Percentiles rank a stretch among this genome's conserved stretches.
phyloP scores from a whole-genome alignment of 2,329 filamentous ascomycete species.

The Gliomastix tumulicola region DNA sequence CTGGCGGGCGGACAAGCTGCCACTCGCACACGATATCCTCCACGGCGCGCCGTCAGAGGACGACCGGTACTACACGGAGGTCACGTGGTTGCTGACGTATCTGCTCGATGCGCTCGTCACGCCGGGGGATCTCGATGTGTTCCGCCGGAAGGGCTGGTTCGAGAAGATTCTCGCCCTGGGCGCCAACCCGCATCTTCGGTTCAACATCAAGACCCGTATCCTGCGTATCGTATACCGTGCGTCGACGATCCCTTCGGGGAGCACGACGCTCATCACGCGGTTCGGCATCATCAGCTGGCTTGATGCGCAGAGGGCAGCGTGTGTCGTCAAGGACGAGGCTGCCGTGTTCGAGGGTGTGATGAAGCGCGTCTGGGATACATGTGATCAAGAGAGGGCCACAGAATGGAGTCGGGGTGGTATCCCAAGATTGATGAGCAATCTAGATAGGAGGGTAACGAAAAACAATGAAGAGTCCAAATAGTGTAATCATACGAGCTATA shows the following conservation, averaged over 20 bases:
- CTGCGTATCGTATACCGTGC: slow-evolving; percentile 59
- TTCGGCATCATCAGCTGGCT: slow-evolving; percentile 72
- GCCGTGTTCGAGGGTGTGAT: slow-evolving; percentile 48
- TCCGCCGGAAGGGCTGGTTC: slow-evolving; percentile 59
- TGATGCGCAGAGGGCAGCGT: slow-evolving; percentile 47
- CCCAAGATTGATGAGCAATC: slow-evolving; percentile 13
- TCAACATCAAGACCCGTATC: slow-evolving; percentile 52
- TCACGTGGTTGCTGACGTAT: slow-evolving; percentile 67
- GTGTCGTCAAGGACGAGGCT: slow-evolving; percentile 30
- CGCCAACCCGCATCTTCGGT: slow-evolving; percentile 56
- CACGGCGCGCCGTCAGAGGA: slow-evolving; percentile 64
- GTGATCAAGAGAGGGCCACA: slow-evolving; percentile 57
- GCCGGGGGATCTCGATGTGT: slow-evolving; percentile 50
- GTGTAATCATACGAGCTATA: too few species aligned
- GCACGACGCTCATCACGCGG: slow-evolving; percentile 73
- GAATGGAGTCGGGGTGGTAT: slow-evolving; percentile 56
- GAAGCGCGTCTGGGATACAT: slow-evolving; percentile 53
- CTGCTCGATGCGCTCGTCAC: slow-evolving; percentile 62
- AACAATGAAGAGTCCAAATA: too few species aligned
- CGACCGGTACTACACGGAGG: slow-evolving; percentile 64
- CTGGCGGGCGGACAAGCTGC: slow-evolving; percentile 69
- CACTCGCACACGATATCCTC: slow-evolving; percentile 59
- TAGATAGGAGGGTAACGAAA: too few species aligned
- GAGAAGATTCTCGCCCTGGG: slow-evolving; percentile 69
- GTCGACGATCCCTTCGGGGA: slow-evolving; percentile 61